Evolutionary conservation across 208 protist genomes (phyloP).

Genomic region (Hexamita inflata): DNA sequence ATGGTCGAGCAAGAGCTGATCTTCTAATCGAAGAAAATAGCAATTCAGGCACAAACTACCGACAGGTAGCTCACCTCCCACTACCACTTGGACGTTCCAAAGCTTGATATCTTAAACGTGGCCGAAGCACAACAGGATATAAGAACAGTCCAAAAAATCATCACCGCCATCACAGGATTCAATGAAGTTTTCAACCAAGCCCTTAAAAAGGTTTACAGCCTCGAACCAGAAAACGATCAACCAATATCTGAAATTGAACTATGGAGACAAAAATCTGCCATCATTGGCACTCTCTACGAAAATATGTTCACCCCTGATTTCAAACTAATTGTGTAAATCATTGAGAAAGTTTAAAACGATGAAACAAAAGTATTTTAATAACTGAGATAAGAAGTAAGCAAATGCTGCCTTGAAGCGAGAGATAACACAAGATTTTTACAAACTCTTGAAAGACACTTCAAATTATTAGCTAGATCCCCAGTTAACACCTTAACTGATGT

Average conservation of each 20-base stretch:
- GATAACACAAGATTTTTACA: constrained; percentile 95
- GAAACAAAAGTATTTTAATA: constrained; percentile 65
- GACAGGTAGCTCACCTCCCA: constrained; percentile 63
- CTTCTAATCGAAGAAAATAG: constrained; percentile 4
- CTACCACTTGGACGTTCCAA: constrained; percentile 57
- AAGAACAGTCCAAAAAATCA: constrained; percentile 59
- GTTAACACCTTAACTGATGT: constrained; percentile 81
- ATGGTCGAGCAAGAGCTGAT: not conserved
- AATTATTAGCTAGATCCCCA: constrained; percentile 49
- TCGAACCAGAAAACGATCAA: constrained; percentile 43
- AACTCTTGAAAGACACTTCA: constrained; percentile 92
- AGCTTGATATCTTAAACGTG: constrained; percentile 47
- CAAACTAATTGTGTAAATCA: constrained; percentile 68
- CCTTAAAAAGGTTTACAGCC: constrained; percentile 65
- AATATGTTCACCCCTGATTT: constrained; percentile 77
- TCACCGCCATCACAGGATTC: constrained; percentile 64
- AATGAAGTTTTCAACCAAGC: constrained; percentile 65
- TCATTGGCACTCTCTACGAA: constrained; percentile 78
- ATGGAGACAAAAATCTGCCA: constrained; percentile 79
- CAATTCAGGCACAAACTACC: constrained; percentile 61
- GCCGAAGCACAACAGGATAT: constrained; percentile 60
- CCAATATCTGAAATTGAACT: constrained; percentile 86
- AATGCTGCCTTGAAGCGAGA: constrained; percentile 82
- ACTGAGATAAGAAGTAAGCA: constrained; percentile 60
- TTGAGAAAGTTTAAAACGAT: constrained; percentile 60